These are phyloP conservation scores for Psidium friedrichsthalianum DNA, from an alignment of 345 rosid genomes.

Conservation along the genomic window DNA sequence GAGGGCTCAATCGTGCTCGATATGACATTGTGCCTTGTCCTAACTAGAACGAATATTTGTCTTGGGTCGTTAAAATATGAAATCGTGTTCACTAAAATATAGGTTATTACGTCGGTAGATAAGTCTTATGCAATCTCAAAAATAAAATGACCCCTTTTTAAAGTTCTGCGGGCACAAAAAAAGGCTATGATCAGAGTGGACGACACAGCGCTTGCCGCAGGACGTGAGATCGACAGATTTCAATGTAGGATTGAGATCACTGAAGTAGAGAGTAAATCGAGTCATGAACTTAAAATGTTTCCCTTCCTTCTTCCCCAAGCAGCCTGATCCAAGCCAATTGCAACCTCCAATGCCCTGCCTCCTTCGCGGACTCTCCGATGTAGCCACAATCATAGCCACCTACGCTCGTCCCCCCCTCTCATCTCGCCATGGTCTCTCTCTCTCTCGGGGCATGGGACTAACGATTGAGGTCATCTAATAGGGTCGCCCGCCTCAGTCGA, in stretches of 20 bases:
- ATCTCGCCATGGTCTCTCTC: not conserved
- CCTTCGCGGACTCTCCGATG: not conserved
- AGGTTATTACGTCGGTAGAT: fast-evolving
- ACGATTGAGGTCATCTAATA: not conserved
- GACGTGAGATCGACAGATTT: not conserved
- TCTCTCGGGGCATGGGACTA: not conserved
- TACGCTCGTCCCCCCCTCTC: not conserved
- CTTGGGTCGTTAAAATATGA: not conserved
- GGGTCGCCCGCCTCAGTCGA: not conserved
- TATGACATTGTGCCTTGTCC: not conserved
- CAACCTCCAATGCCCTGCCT: not conserved
- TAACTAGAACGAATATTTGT: not conserved
- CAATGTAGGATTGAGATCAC: not conserved
- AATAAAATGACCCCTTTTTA: not conserved
- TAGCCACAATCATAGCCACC: not conserved
- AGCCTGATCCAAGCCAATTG: not conserved
- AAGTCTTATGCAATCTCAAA: not conserved
- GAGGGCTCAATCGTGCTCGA: not conserved
- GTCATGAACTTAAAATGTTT: not conserved
- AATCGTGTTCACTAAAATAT: not conserved
- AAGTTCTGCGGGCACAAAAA: fast-evolving
- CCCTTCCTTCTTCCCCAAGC: not conserved
- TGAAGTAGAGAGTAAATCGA: not conserved
- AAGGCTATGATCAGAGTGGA: fast-evolving
- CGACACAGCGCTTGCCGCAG: not conserved